These are phyloP conservation scores for Hirschioporus abietinus DNA, from an alignment of 768 basidiomycete genomes.

Conservation along the genomic window DNA sequence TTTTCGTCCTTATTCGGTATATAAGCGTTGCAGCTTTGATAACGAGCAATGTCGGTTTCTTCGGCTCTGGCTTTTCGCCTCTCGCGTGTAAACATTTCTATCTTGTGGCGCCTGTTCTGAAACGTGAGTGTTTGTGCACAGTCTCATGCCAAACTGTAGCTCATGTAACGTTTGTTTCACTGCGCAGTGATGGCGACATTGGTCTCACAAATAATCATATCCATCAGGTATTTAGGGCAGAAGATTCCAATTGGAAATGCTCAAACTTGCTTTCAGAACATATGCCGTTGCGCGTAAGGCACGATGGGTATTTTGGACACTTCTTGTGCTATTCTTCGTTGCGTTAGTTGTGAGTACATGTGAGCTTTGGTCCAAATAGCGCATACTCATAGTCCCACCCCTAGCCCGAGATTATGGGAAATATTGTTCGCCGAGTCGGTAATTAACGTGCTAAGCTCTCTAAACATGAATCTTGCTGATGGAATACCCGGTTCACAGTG, in stretches of 20 bases:
- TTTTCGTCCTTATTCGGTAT: conserved; percentile 15
- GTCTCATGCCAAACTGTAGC: not conserved
- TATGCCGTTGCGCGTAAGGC: conserved; percentile 9
- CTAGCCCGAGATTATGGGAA: conserved; percentile 9
- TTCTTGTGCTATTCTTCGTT: conserved; percentile 5
- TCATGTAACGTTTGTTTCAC: not conserved
- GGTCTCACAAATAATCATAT: conserved; percentile 11
- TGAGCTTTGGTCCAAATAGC: no score
- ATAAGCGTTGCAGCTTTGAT: conserved; percentile 9
- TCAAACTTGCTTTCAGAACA: conserved; percentile 6
- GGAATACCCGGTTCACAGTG: not conserved
- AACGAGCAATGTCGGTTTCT: conserved; percentile 9
- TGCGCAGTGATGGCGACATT: conserved; percentile 7
- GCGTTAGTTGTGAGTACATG: conserved; percentile 7
- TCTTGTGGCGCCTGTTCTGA: conserved; percentile 10
- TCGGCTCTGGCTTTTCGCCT: conserved; percentile 8
- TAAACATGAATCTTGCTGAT: no score
- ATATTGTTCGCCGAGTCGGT: conserved; percentile 7
- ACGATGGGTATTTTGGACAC: conserved; percentile 6
- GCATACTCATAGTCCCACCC: not conserved
- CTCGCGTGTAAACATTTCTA: conserved; percentile 10
- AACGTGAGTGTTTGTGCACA: conserved; percentile 7
- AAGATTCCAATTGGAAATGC: not conserved
- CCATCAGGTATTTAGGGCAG: not conserved
- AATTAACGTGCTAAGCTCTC: not conserved